Conservation (phyloP, 164 flowering plant species). For the Dillenia suffruticosa region DNA sequence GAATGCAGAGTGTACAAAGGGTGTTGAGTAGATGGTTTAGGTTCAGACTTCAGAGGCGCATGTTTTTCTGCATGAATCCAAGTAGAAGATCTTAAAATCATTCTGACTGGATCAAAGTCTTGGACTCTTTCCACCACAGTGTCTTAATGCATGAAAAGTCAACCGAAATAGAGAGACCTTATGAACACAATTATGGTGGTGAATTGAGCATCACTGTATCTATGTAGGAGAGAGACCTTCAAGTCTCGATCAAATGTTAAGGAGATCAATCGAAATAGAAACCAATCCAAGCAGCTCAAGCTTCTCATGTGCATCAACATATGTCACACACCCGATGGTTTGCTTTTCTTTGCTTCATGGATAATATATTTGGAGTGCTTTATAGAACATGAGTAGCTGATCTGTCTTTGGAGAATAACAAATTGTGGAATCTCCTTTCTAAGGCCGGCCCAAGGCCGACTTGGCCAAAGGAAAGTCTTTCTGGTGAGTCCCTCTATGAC, state of each 20-base stretch:
- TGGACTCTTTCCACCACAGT: too few relatives aligned
- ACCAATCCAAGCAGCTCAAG: constrained; percentile 2
- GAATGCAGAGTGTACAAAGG: too few relatives aligned
- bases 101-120: too few relatives aligned
- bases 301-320: not conserved
- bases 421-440: not conserved
- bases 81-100: too few relatives aligned
- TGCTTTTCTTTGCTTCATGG: not conserved
- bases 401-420: constrained; percentile 4
- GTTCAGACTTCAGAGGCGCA: too few relatives aligned
- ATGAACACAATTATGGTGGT: constrained; percentile 13
- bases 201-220: constrained; percentile 9
- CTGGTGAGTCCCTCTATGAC: too few relatives aligned
- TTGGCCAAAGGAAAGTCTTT: too few relatives aligned
- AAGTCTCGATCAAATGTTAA: constrained; percentile 9
- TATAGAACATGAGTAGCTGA: too few relatives aligned
- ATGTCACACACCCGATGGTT: not conserved
- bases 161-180: constrained; percentile 4
- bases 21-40: too few relatives aligned
- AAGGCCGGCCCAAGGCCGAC: too few relatives aligned
- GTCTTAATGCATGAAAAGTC: too few relatives aligned
- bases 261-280: constrained; percentile 1
- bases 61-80: too few relatives aligned
- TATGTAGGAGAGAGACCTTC: constrained; percentile 5
- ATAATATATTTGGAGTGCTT: constrained; percentile 16